Percentiles rank a stretch among this genome's conserved stretches.
phyloP scores from a whole-genome alignment of 345 rosid species.

The Rhizophora mangle region DNA sequence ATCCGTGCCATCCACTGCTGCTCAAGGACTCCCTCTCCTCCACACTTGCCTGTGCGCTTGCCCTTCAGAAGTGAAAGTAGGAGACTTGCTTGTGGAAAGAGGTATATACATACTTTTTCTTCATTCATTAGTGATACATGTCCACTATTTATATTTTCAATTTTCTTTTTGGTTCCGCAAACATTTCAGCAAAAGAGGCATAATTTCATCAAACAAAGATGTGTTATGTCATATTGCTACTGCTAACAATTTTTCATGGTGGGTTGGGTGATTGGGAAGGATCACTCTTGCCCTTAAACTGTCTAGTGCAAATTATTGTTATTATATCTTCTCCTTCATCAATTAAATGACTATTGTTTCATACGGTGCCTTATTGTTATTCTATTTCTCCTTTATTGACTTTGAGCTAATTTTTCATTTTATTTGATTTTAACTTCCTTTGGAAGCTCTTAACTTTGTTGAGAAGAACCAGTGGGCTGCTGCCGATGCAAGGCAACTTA shows the following conservation, averaged over 20 bases:
- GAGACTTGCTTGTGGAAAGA: conserved; percentile 1
- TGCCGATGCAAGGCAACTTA: neutral
- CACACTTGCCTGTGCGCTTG: conserved; percentile 15
- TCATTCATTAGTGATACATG: no score
- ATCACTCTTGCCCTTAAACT: no score
- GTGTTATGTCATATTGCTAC: no score
- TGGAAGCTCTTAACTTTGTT: conserved; percentile 7
- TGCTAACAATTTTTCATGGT: no score
- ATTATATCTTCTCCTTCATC: neutral
- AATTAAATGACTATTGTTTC: neutral
- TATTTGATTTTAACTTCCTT: neutral
- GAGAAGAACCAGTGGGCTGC: conserved; percentile 9
- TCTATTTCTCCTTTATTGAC: no score
- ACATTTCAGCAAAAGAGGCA: no score
- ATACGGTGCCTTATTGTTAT: no score
- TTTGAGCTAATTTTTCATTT: neutral
- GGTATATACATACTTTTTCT: neutral
- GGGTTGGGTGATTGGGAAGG: no score
- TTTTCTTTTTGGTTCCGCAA: no score
- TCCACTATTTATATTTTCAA: no score
- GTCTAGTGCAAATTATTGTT: neutral
- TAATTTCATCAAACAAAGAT: no score
- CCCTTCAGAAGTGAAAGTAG: conserved; percentile 11
- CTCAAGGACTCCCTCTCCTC: conserved; percentile 17
- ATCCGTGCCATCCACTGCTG: conserved; percentile 4